Base-by-base conservation (phyloP, 1,284 basidiomycete genomes). In the Earliella scabrosa region DNA sequence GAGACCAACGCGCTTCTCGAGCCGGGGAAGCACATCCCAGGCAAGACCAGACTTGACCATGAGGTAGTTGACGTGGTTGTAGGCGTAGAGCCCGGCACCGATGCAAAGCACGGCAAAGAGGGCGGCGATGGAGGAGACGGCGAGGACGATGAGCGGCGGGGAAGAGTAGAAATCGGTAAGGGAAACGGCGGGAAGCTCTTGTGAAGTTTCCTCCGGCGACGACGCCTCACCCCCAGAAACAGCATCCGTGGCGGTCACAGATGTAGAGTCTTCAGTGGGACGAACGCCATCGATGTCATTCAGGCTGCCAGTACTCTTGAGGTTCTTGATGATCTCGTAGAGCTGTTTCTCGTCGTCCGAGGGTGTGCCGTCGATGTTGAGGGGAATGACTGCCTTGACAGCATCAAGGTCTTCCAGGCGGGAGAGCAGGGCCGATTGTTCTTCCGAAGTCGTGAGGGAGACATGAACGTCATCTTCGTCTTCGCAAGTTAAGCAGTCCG, bases 61-160 rank as follows among this genome's bases (percentile, higher is more conserved):
- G 16, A 63, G 59, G 32, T 60, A 64, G 26, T 70, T 66, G 27
- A 79, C 35, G 32, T 68, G 64, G 56, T 73, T 73, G 49, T 63
- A 52, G 45, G 74, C 66, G 58, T 73, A 79, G 27, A 80, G 58
- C 9, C 63, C 65, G 23, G 68, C 63, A 39, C 68, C 65, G 29
- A 78, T 58, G 56, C 75, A 76, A 14, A 68, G 63, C 9, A 81
- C 57, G 1, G 68, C 63, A 48, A 79, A 54, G 23, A 79, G 61
- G 1, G 76, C 73, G 24, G 71, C 69, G 14, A 75, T 24, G 55
- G 73, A 75, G 11, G 77, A 74, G 48, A 75, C 63, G 29, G 69
- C 66, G 31, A 80, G 63, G 11, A 74, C 65, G 20, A 74, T 53
- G n/a, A 75, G 67, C 0, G 57, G 60, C 2, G 58, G 58, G 20